Base-by-base conservation (phyloP, 148 eudicot species). In the Cornus controversa region DNA sequence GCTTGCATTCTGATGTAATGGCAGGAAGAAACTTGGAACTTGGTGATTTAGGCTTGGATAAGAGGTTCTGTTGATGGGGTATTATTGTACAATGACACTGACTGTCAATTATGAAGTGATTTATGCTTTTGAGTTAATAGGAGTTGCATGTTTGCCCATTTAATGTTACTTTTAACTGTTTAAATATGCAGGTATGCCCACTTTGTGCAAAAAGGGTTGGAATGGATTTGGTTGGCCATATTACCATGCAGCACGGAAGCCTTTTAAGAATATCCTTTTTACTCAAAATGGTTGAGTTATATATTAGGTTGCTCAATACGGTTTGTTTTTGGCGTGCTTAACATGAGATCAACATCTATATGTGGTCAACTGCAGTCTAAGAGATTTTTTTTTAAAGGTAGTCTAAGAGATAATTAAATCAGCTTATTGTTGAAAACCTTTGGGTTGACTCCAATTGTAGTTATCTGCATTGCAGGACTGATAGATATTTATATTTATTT, bases 221-320 rank as follows among this genome's bases (percentile, higher is more conserved):
- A 45, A 82, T 88, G 78, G 97, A 91, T 78, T 81, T 96, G 88
- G 91, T 96, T 77, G 89, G 90, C 84, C 98, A 96, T 76, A 71
- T 93, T 18, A 93, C 98, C 11, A 76, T 76, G 90, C 95, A 96
- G 80, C 99, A 96, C 74, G 93, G 86, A 67, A 93, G 86, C 81
- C 85, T 96, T 77, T 83, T 96, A 76, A 92, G 88, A 79, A 93
- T 96, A 96, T 96, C 99, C 99, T 96, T 91, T 89, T 40, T 62
- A 4, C 25, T 70, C 45, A 36, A 28, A 10, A 25, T 64, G 20
- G n/a, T n/a, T 71, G 23, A 28, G 47, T 37, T 45, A 69, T 11
- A 45, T 26, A 16, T 13, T 75, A 66, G 25, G 42, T 28, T 75
- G 6, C 64, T 26, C 40, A 0, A 6, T 64, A 42, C 37, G 16